Percentiles rank a stretch among this genome's conserved stretches.
These are phyloP conservation scores for Pseudonitzschia pungens DNA, from an alignment of 108 stramenopile species.

Conservation along the genomic window DNA sequence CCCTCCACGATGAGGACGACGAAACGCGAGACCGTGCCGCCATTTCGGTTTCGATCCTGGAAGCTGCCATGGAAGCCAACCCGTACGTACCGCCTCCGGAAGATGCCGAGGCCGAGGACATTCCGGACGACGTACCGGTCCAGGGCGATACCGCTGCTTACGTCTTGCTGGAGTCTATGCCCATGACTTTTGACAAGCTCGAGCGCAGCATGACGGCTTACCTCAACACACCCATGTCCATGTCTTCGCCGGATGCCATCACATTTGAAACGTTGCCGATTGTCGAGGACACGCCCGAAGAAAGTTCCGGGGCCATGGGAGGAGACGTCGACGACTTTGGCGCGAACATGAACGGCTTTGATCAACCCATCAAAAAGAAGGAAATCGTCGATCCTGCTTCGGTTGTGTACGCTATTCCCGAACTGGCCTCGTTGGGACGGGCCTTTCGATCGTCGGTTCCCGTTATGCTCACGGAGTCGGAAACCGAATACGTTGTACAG, in stretches of 20 bases:
- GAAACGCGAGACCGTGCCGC: slow-evolving; percentile 94
- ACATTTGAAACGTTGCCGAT: slow-evolving; percentile 72
- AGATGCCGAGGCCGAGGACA: slow-evolving; percentile 53
- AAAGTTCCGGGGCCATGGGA: slow-evolving; percentile 19
- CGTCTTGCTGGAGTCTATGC: slow-evolving; percentile 73
- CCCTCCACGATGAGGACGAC: slow-evolving; percentile 90
- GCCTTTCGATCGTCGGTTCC: slow-evolving; percentile 77
- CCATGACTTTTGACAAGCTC: slow-evolving; percentile 83
- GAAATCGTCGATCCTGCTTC: slow-evolving; percentile 75
- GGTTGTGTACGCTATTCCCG: slow-evolving; percentile 84
- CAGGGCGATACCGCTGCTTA: slow-evolving; percentile 59
- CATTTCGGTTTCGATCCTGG: slow-evolving; percentile 67
- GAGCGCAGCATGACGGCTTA: slow-evolving; percentile 83
- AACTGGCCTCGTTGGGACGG: slow-evolving; percentile 75
- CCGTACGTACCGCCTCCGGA: slow-evolving; percentile 61
- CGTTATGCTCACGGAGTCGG: slow-evolving; percentile 77
- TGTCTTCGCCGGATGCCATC: slow-evolving; percentile 58
- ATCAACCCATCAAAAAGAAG: slow-evolving; percentile 28
- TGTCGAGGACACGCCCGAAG: slow-evolving; percentile 74
- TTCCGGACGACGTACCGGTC: slow-evolving; percentile 55
- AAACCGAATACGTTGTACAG: slow-evolving; percentile 89
- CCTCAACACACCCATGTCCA: slow-evolving; percentile 53
- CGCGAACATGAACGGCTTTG: slow-evolving; percentile 23
- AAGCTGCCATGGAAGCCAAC: slow-evolving; percentile 61
- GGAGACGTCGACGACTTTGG: slow-evolving; percentile 24